Base-by-base conservation (phyloP, 176 grass and related monocot species). In the Rhynchospora pubera region DNA sequence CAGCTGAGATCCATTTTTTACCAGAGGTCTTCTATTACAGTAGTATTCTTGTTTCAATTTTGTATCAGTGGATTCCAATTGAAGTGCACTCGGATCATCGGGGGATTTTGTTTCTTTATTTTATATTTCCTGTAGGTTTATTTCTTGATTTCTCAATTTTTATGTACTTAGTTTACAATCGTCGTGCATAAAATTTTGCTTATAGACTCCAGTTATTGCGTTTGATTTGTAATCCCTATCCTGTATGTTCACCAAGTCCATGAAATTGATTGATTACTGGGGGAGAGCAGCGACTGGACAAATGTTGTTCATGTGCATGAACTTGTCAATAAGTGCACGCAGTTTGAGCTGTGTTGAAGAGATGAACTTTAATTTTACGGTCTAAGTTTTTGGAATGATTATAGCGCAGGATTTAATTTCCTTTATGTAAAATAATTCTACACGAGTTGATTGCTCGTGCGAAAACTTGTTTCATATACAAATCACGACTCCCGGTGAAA, bases 1-100 rank as follows among this genome's bases (percentile, higher is more conserved):
- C 46, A 68, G 70, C 70, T 74, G 70, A 56, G 72, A 77, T 77
- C 72, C 72, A 56, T 30, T 77, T 77, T 68, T 77, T 77, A n/a
- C 15, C 32, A 56, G 72, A 77, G 72, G 72, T 77, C 72, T 77
- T 75, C 56, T 55, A 9, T 77, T 77, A 77, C 11, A 74, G 23
- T 52, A 52, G 70, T 34, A 28, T 34, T 77, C 52, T 77, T 53
- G 23, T 77, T 77, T 56, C 50, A 55, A 76, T 55, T 9, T 62
- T 69, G 16, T 2, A 28, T 76, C 53, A 77, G 72, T 23, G 56
- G 72, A 56, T 55, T 75, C 23, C 24, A 24, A 13, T 55, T 7
- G 72, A 18, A 77, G 55, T 32, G 23, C 24, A 56, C 23, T 77
- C 24, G 11, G 16, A 13, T 55, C 50, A 18, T 56, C 11, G 9